Evolutionary conservation across 768 basidiomycete species (phyloP), one percentile per base, ranked within the genome.

Genomic region (Pulveroboletus sp.): DNA sequence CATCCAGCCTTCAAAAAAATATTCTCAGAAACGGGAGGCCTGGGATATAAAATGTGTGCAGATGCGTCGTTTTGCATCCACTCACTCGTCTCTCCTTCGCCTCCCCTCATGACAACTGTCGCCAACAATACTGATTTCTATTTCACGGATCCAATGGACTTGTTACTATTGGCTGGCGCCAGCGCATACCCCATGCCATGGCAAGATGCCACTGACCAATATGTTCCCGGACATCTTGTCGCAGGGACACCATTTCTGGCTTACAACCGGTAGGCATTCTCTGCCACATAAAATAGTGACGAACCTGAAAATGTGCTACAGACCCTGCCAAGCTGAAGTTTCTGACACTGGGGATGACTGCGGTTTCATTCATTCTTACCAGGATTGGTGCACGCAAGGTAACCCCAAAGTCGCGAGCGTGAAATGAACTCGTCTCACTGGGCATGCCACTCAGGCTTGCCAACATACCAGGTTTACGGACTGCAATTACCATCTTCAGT

Each of bases 1-100:
- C 27, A 29, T 2, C 27, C 27, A 29, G 27, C 27, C 27, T 29
- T 29, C 27, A 29, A 29, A 11, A 11, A 29, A 29, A 11, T 29
- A 29, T 40, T 10, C 4, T 10, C 14, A 10, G n/a, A 40, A 16
- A n/a, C 1, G 25, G 12, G 12, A 10, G 6, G n/a, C n/a, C n/a
- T n/a, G 13, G 13, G 29, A 9, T 49, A 56, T 43, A 52, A 56
- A 32, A 3, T n/a, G n/a, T n/a, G 9, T 29, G 27, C 27, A 11
- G 2, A 29, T 29, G 2, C 8, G 8, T 29, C 8, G 27, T 7
- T 6, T 0, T 6, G 1, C 2, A 0, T 24, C 19, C 25, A 35
- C 21, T 5, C 20, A 0, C 27, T 11, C 27, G 8, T 29, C 27
- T 7, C 27, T 29, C 27, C 27, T 5, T 3, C 16, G 2, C 10